Evolutionary conservation across 1,284 basidiomycete genomes (phyloP).

Genomic region (Ceratobasidium sp.): DNA sequence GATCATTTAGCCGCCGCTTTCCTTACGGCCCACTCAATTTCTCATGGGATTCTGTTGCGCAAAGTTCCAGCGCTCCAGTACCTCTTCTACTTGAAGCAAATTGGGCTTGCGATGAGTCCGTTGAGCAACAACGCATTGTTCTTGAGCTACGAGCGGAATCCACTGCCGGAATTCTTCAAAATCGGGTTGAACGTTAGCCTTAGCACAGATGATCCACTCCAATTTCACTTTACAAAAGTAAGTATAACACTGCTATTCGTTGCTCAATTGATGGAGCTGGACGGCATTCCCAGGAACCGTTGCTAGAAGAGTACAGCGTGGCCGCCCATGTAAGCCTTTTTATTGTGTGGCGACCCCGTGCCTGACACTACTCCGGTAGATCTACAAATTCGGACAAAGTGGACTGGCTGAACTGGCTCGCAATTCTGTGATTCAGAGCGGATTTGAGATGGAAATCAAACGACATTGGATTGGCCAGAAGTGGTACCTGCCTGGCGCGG

Average conservation of each 20-base stretch:
- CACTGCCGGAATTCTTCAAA: slow-evolving; percentile 97
- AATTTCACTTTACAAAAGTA: slow-evolving; percentile 97
- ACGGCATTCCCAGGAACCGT: slow-evolving; percentile 75
- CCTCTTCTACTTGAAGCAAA: slow-evolving; percentile 96
- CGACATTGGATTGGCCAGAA: slow-evolving; percentile 94
- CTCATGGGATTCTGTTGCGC: slow-evolving; percentile 96
- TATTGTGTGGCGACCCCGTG: slow-evolving; percentile 29
- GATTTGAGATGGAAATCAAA: slow-evolving; percentile 99
- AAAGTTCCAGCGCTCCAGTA: slow-evolving; percentile 97
- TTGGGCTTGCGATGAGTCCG: slow-evolving; percentile 98
- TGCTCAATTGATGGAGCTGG: not conserved
- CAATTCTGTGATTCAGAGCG: slow-evolving; percentile 96
- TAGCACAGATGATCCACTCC: slow-evolving; percentile 94
- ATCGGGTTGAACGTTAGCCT: slow-evolving; percentile 96
- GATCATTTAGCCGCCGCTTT: slow-evolving; percentile 97
- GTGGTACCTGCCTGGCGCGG: slow-evolving; percentile 90
- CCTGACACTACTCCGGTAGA: slow-evolving; percentile 62
- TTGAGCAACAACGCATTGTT: slow-evolving; percentile 98
- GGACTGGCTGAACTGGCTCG: slow-evolving; percentile 91
- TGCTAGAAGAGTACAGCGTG: slow-evolving; percentile 97
- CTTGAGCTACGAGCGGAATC: slow-evolving; percentile 96
- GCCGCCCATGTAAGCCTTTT: slow-evolving; percentile 84
- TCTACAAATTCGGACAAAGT: slow-evolving; percentile 91
- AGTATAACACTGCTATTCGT: slow-evolving; percentile 47
- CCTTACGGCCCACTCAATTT: slow-evolving; percentile 97